Evolutionary conservation across 1,284 basidiomycete species (phyloP).

Genomic region (Marasmius sp.): DNA sequence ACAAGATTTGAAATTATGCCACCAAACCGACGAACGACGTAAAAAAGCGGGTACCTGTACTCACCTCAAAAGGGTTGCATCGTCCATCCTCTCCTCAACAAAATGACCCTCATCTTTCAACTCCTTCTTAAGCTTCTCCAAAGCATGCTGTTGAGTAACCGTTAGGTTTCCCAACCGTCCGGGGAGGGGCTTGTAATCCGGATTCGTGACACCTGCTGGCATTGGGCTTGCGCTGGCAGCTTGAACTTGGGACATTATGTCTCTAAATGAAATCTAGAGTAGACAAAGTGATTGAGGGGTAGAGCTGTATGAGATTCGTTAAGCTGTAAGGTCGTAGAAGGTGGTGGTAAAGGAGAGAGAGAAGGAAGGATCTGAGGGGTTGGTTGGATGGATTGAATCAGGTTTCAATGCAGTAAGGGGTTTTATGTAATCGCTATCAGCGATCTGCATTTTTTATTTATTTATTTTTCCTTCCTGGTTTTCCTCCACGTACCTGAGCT

Average conservation of each 20-base stretch:
- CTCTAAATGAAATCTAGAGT: background rate
- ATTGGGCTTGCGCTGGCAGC: conserved; percentile 26
- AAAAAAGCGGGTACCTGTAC: no score
- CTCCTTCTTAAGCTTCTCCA: conserved; percentile 73
- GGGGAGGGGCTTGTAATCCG: conserved; percentile 11
- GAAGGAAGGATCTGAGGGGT: no score
- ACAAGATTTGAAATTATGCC: background rate
- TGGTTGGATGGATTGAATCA: no score
- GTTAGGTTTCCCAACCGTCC: conserved; percentile 86
- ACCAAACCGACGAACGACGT: no score
- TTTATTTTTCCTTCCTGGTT: no score
- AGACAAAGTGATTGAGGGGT: background rate
- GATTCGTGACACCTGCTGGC: conserved; percentile 32
- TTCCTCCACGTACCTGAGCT: no score
- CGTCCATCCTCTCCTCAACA: conserved; percentile 75
- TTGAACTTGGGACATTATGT: background rate
- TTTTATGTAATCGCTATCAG: no score
- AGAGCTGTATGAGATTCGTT: background rate
- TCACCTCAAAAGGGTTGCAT: conserved; percentile 75
- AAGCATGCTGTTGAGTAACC: conserved; percentile 64
- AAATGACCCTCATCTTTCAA: conserved; percentile 63
- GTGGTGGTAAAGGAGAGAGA: no score
- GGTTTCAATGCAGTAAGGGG: no score
- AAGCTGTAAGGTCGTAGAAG: no score
- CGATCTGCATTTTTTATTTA: no score